Evolutionary conservation across 495 filamentous ascomycete genomes (phyloP), one percentile per base, ranked within the genome.

Genomic region (Penicillium daleae): DNA sequence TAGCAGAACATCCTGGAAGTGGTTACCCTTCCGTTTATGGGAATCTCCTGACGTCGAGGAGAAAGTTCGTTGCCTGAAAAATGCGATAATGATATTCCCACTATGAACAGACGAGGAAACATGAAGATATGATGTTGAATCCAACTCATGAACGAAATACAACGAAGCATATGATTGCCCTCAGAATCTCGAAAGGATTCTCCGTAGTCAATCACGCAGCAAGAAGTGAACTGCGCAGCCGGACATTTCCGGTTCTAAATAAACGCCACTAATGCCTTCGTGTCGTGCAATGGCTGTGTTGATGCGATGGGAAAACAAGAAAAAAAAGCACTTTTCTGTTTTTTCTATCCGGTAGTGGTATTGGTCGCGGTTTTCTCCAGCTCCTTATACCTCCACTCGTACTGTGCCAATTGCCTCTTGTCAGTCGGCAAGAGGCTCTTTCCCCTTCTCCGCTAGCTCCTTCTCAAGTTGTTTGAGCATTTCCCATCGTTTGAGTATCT

Each of bases 401-500:
- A 78, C 51, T 78, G 76, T 27, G 72, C 71, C 58, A 80, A 48
- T 46, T 75, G 70, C 40, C 73, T 74, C 61, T 70, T 74, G 44
- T 78, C 76, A 6, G 63, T 65, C 12, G 77, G 71, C 4, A 68
- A 66, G 9, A 78, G 62, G 19, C 61, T 60, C 32, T 72, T 73
- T 2, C 76, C 76, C n/a, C 17, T 76, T 75, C 26, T 77, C 75
- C 9, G 60, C 59, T 56, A 78, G 64, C 52, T 78, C 77, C 49
- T 77, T 77, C 39, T 76, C 75, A 10, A 66, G 60, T 39, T 77
- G 71, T 50, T 73, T 75, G 21, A 78, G 59, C 70, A 78, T 71
- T 17, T 78, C 76, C 77, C 77, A 80, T 29, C 69, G 67, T 55
- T 76, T 76, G 42, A 80, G 64, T 13, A 80, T 71, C 32, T 66